phyloP scores from a whole-genome alignment of 140 eudicot species.

The Stevia rebaudiana region DNA sequence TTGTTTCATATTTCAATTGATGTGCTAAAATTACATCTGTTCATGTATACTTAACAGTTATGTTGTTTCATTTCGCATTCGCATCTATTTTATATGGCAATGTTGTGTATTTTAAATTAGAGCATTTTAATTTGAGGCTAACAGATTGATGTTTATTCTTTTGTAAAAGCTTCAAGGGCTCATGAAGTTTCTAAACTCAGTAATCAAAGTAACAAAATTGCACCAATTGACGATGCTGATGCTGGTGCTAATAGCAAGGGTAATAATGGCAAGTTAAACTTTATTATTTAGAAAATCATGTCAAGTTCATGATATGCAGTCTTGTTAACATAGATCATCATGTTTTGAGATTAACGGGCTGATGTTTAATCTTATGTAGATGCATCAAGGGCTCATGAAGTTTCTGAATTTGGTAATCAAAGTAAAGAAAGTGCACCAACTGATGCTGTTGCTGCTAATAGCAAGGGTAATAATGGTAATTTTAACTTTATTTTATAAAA shows the following conservation, averaged over 20 bases:
- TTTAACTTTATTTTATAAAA: slow-evolving; percentile 4
- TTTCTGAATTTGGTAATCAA: background rate
- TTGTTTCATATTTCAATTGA: background rate
- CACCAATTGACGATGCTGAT: background rate
- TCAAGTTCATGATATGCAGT: background rate
- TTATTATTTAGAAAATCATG: background rate
- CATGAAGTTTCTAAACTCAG: slow-evolving; percentile 8
- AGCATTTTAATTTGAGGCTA: background rate
- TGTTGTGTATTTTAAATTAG: background rate
- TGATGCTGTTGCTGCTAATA: background rate
- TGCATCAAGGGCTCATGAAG: slow-evolving; percentile 17
- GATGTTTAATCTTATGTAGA: slow-evolving; percentile 23
- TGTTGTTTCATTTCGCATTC: background rate
- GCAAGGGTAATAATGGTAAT: slow-evolving; percentile 25
- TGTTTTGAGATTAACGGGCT: background rate
- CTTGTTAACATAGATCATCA: background rate
- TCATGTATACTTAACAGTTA: background rate
- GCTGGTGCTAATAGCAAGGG: slow-evolving; percentile 1
- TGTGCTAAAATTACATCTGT: background rate
- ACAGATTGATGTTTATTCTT: background rate
- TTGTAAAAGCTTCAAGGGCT: slow-evolving; percentile 28
- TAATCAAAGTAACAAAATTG: slow-evolving; percentile 2
- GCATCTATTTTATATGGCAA: slow-evolving; percentile 2
- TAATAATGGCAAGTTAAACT: slow-evolving; percentile 25
- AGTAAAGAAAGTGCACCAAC: slow-evolving; percentile 7